Evolutionary conservation across 768 basidiomycete species (phyloP), one percentile per base, ranked within the genome.

Genomic region (Tephrocybe sp.): DNA sequence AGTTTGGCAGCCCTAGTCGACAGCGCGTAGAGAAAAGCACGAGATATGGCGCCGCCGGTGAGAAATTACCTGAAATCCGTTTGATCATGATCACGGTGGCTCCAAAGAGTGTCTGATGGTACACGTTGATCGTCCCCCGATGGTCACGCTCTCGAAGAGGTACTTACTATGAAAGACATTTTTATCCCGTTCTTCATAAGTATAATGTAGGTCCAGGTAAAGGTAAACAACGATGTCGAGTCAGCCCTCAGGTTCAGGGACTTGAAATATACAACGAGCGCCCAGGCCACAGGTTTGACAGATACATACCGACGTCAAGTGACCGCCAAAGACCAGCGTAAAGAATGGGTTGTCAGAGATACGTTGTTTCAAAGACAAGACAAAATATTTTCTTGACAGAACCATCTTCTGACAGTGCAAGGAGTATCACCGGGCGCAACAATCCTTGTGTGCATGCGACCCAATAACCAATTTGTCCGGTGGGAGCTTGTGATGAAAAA

Each of bases 41-140:
- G 11, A 42, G 25, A 41, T 45, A 44, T 40, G 19, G 26, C n/a
- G 41, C 31, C 12, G 27, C 37, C 27, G 26, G 44, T 39, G 31
- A 45, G 47, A 48, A 52, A 30, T 26, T 12, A 5, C 8, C 18
- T 42, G 18, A 27, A 15, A 15, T n/a, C n/a, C n/a, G 39, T 38
- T 26, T 39, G 28, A 47, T 52, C n/a, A 48, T 2, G 24, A 44
- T 48, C 30, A 35, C 36, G 37, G 31, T 37, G 19, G 42, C 47
- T 40, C 35, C 46, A 44, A n/a, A 49, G 39, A 42, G 51, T 7
- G 44, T 42, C 38, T 41, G 51, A 52, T 27, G 44, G 30, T 15
- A 22, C 11, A 16, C 32, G 32, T 13, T 34, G 32, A 16, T 34
- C 9, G n/a, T n/a, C n/a, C n/a, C n/a, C n/a, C n/a, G n/a, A 25